A percentile compares a stretch with the other conserved stretches of the same genome.
Conservation (phyloP, 352 stramenopile genomes). For the Phytophthora sansomeana region DNA sequence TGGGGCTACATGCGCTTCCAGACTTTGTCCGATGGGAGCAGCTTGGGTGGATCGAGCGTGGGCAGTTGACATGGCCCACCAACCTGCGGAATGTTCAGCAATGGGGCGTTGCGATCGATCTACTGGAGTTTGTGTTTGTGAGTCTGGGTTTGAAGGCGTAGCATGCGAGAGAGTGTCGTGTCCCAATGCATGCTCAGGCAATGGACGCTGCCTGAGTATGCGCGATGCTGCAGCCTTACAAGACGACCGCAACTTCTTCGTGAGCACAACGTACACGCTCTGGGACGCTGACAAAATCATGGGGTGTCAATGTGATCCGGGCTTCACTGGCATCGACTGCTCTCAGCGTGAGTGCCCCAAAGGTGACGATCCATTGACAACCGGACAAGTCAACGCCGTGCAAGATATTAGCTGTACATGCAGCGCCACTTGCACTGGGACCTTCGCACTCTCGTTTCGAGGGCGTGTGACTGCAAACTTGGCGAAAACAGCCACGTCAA, state of each 20-base stretch:
- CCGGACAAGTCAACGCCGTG: slow-evolving; percentile 40
- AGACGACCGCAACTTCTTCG: slow-evolving; percentile 77
- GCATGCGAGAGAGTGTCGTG: slow-evolving; percentile 82
- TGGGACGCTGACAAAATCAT: slow-evolving; percentile 86
- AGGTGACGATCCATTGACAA: slow-evolving; percentile 73
- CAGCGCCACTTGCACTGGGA: slow-evolving; percentile 51
- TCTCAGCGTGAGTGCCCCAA: slow-evolving; percentile 60
- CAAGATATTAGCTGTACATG: slow-evolving; percentile 66
- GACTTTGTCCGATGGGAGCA: slow-evolving; percentile 53
- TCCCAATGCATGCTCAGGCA: slow-evolving; percentile 57
- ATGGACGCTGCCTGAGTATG: slow-evolving; percentile 77
- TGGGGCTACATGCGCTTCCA: slow-evolving; percentile 66
- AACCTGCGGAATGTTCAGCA: slow-evolving; percentile 83
- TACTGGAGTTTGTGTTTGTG: slow-evolving; percentile 67
- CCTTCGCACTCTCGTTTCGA: slow-evolving; percentile 73
- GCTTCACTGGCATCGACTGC: slow-evolving; percentile 71
- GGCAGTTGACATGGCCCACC: slow-evolving; percentile 73
- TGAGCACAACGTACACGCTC: slow-evolving; percentile 59
- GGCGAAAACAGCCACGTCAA: slow-evolving; percentile 38
- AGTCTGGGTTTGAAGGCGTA: slow-evolving; percentile 68
- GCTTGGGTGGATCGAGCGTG: slow-evolving; percentile 76
- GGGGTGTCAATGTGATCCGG: slow-evolving; percentile 79
- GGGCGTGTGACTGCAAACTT: slow-evolving; percentile 68
- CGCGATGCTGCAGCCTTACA: slow-evolving; percentile 63
- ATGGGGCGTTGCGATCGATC: slow-evolving; percentile 85